Percentiles rank a stretch among this genome's conserved stretches.
These are phyloP conservation scores for Phytophthora pluvialis DNA, from an alignment of 352 stramenopile species.

Conservation along the genomic window DNA sequence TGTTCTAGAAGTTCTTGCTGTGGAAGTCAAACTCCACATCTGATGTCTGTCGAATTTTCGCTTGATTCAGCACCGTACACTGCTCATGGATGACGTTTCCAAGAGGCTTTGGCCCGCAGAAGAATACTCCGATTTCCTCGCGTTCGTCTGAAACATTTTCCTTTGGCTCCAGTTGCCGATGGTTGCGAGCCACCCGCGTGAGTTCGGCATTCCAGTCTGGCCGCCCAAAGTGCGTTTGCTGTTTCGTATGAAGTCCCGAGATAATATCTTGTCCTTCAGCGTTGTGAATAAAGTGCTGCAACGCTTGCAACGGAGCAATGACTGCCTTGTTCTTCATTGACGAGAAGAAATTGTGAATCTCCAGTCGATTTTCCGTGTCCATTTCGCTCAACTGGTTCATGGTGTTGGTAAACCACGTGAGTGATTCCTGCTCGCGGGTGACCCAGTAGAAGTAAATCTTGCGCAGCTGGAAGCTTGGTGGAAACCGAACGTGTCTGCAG, in stretches of 20 bases:
- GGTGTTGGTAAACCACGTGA: constrained; percentile 82
- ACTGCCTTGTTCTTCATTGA: constrained; percentile 66
- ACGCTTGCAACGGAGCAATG: constrained; percentile 61
- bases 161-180: constrained; percentile 40
- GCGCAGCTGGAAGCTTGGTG: constrained; percentile 66
- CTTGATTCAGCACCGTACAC: constrained; percentile 62
- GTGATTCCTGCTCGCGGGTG: constrained; percentile 71
- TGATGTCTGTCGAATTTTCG: constrained; percentile 34
- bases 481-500: constrained; percentile 65
- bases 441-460: constrained; percentile 91
- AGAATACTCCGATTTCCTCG: constrained; percentile 83
- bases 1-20: constrained; percentile 68
- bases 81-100: constrained; percentile 65
- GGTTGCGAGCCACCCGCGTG: constrained; percentile 53
- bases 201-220: constrained; percentile 81
- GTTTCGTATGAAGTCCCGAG: constrained; percentile 71
- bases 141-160: constrained; percentile 34
- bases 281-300: constrained; percentile 81
- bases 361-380: constrained; percentile 74
- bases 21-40: constrained; percentile 75
- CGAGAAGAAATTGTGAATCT: constrained; percentile 89
- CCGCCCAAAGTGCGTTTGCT: constrained; percentile 77
- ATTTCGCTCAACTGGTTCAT: constrained; percentile 84
- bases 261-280: constrained; percentile 75
- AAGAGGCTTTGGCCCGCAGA: constrained; percentile 72